phyloP scores from a whole-genome alignment of 495 filamentous ascomycete genomes.

The Hypoxylon crocopeplum region DNA sequence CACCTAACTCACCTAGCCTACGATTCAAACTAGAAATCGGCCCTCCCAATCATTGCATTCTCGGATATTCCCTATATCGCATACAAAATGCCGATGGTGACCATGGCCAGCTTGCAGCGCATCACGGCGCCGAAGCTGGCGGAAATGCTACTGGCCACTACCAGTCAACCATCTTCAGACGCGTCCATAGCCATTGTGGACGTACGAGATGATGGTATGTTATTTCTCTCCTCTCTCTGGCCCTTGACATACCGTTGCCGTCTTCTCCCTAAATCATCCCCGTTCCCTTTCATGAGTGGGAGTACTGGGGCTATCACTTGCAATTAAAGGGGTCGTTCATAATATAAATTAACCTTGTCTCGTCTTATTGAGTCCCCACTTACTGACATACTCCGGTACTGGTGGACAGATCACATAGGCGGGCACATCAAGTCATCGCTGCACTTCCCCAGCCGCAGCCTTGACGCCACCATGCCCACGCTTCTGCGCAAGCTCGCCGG shows the following conservation, averaged over 20 bases:
- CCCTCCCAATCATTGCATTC: no score
- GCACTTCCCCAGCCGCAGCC: constrained; percentile 74
- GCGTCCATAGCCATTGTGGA: constrained; percentile 76
- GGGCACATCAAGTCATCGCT: constrained; percentile 83
- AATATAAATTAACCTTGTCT: background rate
- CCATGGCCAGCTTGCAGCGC: constrained; percentile 67
- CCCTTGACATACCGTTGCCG: no score
- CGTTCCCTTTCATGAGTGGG: no score
- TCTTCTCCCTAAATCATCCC: no score
- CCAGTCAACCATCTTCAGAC: constrained; percentile 17
- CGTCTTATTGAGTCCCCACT: background rate
- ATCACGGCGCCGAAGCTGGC: constrained; percentile 69
- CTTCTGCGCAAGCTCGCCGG: constrained; percentile 79
- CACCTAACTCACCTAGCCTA: no score
- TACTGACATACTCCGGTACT: background rate
- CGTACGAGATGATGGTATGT: constrained; percentile 80
- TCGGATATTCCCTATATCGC: background rate
- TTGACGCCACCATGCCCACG: constrained; percentile 80
- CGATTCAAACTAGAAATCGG: no score
- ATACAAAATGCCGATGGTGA: constrained; percentile 59
- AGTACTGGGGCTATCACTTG: no score
- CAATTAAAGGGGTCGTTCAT: no score
- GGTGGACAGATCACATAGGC: constrained; percentile 80
- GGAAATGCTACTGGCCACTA: constrained; percentile 51
- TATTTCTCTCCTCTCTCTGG: background rate